These are phyloP conservation scores for Colletotrichum musae DNA, from an alignment of 2,329 filamentous ascomycete genomes.

Conservation along the genomic window DNA sequence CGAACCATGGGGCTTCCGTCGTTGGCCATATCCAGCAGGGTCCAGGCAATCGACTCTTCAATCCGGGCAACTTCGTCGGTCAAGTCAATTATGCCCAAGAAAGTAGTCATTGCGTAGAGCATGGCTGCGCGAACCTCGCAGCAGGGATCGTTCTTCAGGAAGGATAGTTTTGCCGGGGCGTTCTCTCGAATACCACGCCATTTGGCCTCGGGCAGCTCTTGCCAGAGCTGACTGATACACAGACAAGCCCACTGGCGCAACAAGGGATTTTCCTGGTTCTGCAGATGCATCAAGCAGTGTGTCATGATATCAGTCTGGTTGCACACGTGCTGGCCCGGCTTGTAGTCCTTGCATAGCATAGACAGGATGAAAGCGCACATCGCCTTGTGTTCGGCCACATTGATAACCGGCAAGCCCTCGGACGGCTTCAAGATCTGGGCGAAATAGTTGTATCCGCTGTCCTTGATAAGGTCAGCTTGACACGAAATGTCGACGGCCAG, in stretches of 20 bases:
- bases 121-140: constrained; percentile 95
- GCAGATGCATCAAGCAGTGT: constrained; percentile 86
- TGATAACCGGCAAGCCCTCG: constrained; percentile 86
- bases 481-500: constrained; percentile 95
- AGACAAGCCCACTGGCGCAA: constrained; percentile 96
- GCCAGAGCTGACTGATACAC: constrained; percentile 95
- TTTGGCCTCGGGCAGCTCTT: constrained; percentile 91
- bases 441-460: constrained; percentile 98
- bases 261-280: constrained; percentile 88
- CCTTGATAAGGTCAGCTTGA: constrained; percentile 93
- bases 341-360: constrained; percentile 96
- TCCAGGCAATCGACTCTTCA: constrained; percentile 91
- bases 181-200: constrained; percentile 94
- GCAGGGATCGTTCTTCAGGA: constrained; percentile 85
- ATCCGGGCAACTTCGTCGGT: constrained; percentile 92
- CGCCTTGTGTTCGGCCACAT: constrained; percentile 90
- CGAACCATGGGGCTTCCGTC: constrained; percentile 96
- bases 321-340: constrained; percentile 91
- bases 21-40: constrained; percentile 90
- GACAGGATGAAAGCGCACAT: constrained; percentile 99
- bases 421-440: constrained; percentile 90
- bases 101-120: constrained; percentile 93
- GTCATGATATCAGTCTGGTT: constrained; percentile 92
- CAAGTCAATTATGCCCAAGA: constrained; percentile 92
- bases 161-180: constrained; percentile 85